phyloP scores from a whole-genome alignment of 2,329 filamentous ascomycete genomes.

The Ophiostoma ulmi region DNA sequence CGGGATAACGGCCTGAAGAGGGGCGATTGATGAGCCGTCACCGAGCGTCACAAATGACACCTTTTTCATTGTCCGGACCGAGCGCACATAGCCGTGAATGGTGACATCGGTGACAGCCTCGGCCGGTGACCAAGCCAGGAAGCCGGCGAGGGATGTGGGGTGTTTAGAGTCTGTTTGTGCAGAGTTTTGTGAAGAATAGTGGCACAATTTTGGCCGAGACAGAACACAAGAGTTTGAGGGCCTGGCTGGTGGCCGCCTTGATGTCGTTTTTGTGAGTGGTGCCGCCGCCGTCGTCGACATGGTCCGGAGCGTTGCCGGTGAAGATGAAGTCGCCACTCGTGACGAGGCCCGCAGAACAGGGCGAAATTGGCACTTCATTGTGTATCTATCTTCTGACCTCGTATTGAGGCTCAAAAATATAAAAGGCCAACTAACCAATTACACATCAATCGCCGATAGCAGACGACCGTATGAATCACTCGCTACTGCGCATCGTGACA shows the following conservation, averaged over 20 bases:
- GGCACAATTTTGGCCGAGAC: not conserved
- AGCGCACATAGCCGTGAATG: constrained; percentile 75
- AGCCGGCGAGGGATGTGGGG: constrained; percentile 45
- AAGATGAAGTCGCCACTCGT: not conserved
- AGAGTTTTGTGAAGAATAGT: not conserved
- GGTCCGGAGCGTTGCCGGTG: not conserved
- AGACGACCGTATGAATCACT: constrained; percentile 2
- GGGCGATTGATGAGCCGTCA: constrained; percentile 76
- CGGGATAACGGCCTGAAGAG: constrained; percentile 75
- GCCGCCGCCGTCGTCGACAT: not conserved
- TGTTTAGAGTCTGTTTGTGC: not conserved
- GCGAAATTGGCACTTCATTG: not conserved
- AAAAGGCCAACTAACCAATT: not conserved
- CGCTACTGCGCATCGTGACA: constrained; percentile 4
- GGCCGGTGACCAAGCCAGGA: constrained; percentile 50
- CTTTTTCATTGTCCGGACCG: constrained; percentile 79
- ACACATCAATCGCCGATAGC: not conserved
- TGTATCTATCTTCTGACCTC: not conserved
- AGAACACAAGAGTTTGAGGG: not conserved
- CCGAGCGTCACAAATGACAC: constrained; percentile 77
- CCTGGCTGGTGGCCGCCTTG: not conserved
- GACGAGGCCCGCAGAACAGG: constrained; percentile 10
- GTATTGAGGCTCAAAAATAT: not conserved
- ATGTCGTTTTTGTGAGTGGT: not conserved
- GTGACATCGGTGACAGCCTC: constrained; percentile 47